Evolutionary conservation across 495 filamentous ascomycete genomes (phyloP), one percentile per base, ranked within the genome.

Genomic region (Lophiotrema nucula): DNA sequence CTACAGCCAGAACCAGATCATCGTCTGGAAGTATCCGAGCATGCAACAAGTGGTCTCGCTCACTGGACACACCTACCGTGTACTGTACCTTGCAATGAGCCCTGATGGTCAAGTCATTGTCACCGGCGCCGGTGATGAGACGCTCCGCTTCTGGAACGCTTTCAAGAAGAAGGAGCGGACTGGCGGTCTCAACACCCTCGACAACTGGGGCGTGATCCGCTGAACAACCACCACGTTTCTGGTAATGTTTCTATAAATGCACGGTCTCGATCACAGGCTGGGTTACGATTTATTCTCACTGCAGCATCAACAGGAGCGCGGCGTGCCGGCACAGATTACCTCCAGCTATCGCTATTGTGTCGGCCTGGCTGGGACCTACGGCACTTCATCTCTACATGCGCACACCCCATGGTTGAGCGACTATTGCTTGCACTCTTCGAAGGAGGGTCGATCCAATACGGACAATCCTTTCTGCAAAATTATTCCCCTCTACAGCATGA

Each of bases 1-100:
- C n/a, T 98, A 96, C 75, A 87, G 82, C 53, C 95, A 98, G 69
- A 96, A 98, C 67, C 92, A 97, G 70, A 96, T 98, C 62, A 90
- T 97, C 16, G 86, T 98, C 53, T 98, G 93, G 93, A 97, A 97
- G 69, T 97, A 97, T 69, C 93, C 93, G 1, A 88, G 84, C 66
- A 97, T 98, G 95, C 88, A 88, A 35, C 93, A 97, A 65, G 90
- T 98, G 4, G 93, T 88, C 13, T 95, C 88, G 55, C 75, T 98
- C 31, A 97, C 95, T 0, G 93, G 93, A 0, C 93, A 98, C 70
- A 98, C 93, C 0, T 98, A 92, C 73, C 83, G 93, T 47, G 93
- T 98, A 4, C 79, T 98, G 3, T 98, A 97, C 70, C 80, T 98
- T 21, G 90, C 91, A 5, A 97, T 97, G 91, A 95, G 90, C 57